These are phyloP conservation scores for Phoenix dactylifera DNA, from an alignment of 176 grass and related monocot species.

Conservation along the genomic window DNA sequence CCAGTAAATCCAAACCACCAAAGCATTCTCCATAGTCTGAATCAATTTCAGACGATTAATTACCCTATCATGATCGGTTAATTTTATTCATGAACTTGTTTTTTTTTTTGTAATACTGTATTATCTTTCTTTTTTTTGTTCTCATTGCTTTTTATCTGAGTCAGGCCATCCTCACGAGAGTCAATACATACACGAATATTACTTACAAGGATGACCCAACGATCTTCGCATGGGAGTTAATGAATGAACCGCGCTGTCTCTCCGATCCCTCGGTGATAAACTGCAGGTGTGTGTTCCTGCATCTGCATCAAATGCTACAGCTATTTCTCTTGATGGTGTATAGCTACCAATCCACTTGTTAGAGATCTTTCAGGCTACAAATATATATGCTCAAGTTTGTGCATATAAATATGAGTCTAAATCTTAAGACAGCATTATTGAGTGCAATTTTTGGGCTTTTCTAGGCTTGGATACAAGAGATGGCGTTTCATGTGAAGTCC, in stretches of 20 bases:
- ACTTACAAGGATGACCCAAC: conserved; percentile 64
- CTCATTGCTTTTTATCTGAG: background rate
- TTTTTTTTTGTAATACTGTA: too few relatives aligned
- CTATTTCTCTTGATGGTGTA: too few relatives aligned
- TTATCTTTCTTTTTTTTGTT: background rate
- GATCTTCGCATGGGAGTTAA: conserved; percentile 72
- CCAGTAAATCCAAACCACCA: too few relatives aligned
- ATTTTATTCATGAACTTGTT: too few relatives aligned
- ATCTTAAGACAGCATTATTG: too few relatives aligned
- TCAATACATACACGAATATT: conserved; percentile 51
- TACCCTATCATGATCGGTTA: too few relatives aligned
- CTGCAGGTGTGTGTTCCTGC: conserved; percentile 31
- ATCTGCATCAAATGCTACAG: background rate
- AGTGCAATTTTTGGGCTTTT: background rate
- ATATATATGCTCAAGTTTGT: too few relatives aligned
- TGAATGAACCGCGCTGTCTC: conserved; percentile 56
- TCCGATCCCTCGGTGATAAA: conserved; percentile 42
- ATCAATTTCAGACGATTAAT: too few relatives aligned
- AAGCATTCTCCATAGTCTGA: too few relatives aligned
- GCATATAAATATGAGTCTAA: too few relatives aligned
- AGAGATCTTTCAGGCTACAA: too few relatives aligned
- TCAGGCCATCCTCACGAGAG: conserved; percentile 48
- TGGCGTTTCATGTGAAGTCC: conserved; percentile 61
- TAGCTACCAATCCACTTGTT: too few relatives aligned
- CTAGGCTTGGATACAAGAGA: conserved; percentile 65